Evolutionary conservation across 2,329 filamentous ascomycete genomes (phyloP), one percentile per base, ranked within the genome.

Genomic region (Phaeosphaeria sp.): DNA sequence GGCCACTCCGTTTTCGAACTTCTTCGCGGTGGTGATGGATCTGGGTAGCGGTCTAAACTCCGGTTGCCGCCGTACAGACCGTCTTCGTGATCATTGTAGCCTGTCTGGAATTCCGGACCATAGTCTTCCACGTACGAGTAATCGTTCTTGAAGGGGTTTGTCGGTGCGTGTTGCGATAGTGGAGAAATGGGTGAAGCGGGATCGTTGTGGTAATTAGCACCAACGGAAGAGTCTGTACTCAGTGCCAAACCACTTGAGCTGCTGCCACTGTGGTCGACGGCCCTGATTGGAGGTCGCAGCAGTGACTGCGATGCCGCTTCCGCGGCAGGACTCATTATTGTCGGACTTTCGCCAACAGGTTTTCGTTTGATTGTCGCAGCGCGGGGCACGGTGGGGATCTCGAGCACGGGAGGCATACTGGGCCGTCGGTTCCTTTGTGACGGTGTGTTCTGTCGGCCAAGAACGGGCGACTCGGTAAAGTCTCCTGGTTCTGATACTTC

Each of bases 401-500:
- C 65, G 6, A 62, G 33, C n/a, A 46, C 46, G 3, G 56, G 40
- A 0, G 61, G 54, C 20, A 63, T 52, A 13, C 56, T 60, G 7
- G 61, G 52, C 20, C 54, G 49, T 21, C 56, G 58, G 44, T 60
- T 39, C 46, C 56, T 30, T 33, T 58, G 44, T 13, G 51, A 39
- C 22, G 55, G 51, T 49, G 52, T 51, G 27, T 53, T 20, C 8
- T 62, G 47, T 11, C 64, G 63, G 8, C 65, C 64, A 15, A 71
- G 36, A 0, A 72, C 46, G 0, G 66, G 70, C 1, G 72, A 69
- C n/a, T 71, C 67, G 15, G 33, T 27, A 5, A 59, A 55, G 0
- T 72, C 71, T 13, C 73, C 68, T 8, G 73, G 72, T 51, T 76
- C 74, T 3, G 63, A 60, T 6, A 72, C 59, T 54, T 77, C 74